Evolutionary conservation across 805 yeast genomes (phyloP), one percentile per base, ranked within the genome.

Genomic region (Pichia scutulata): DNA sequence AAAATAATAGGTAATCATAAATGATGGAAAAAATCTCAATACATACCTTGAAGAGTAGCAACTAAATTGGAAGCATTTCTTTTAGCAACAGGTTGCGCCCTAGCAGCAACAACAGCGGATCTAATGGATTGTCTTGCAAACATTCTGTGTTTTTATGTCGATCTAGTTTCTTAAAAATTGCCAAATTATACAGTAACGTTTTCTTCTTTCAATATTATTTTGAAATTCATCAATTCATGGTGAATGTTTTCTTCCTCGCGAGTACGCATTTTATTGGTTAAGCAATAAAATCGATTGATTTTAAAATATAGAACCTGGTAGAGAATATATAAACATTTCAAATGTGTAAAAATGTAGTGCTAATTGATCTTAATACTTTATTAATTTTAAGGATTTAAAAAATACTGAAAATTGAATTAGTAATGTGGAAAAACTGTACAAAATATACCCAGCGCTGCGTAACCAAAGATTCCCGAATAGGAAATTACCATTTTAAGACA

Each of bases 71-170:
- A 41, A 10, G 43, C 43, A 24, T 39, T 39, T 62, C 72, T 71
- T 54, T 71, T 58, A 46, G 66, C 67, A 47, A 57, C 52, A 43
- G 64, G 60, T 49, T 49, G 52, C 41, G 52, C 52, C 51, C 57
- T 63, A 52, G 58, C 50, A 47, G 63, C 65, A 41, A 57, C 44
- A 50, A 56, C 59, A 30, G 60, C 59, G 21, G 55, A 33, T 59
- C 62, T 64, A 33, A 60, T 44, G 46, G 66, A 61, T 57, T 64
- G 67, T 64, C 68, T 66, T 22, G 67, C 67, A 51, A 65, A 65
- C 70, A 65, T 66, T 50, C 9, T 44, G 14, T 24, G 3, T n/a
- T 16, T 9, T 10, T 41, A 7, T 18, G 9, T n/a, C 30, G 24
- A 12, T 39, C 21, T 43, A 41, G 36, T 18, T 36, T 7, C 13